Evolutionary conservation across 805 yeast genomes (phyloP), one percentile per base, ranked within the genome.

Genomic region (Saturnispora saitoi): DNA sequence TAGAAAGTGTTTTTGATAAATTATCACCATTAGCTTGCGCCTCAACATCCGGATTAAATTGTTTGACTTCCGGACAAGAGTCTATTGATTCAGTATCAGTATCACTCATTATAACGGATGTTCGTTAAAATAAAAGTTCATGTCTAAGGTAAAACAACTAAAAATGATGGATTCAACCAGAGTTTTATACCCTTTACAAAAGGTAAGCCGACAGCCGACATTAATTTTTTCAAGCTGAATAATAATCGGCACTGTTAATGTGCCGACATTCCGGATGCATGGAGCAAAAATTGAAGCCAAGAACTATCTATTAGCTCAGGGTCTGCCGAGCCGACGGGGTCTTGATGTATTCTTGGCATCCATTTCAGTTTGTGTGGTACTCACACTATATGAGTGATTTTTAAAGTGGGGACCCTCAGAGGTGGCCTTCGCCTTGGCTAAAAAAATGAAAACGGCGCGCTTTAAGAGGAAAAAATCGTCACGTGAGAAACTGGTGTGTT

Each of bases 1-100:
- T 48, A 5, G 64, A 60, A 39, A 61, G 54, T 36, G 59, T 62
- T 20, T 56, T 59, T 1, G 63, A 57, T 31, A 61, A 53, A n/a
- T 45, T 48, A 17, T 60, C 63, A 28, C 29, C 47, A 43, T 47
- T 52, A 32, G 53, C 56, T 49, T 59, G 63, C 5, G 51, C 56
- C 49, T 60, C 64, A 20, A 31, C 34, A 42, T 42, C 44, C 4
- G 44, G 44, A 29, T 42, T 30, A n/a, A 42, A 42, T 11, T 29
- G 20, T 8, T 42, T 42, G 20, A 42, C 12, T 6, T 42, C 44
- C 24, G 44, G 44, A 15, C 36, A 29, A 11, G 44, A 42, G 22
- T 42, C 44, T 20, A 42, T 31, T 22, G 44, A 29, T 10, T 30
- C 44, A 17, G 22, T 14, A 7, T 42, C 44, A 12, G 26, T 12